These are phyloP conservation scores for Trichoderma atrobrunneum DNA, from an alignment of 2,329 filamentous ascomycete genomes.

Conservation along the genomic window DNA sequence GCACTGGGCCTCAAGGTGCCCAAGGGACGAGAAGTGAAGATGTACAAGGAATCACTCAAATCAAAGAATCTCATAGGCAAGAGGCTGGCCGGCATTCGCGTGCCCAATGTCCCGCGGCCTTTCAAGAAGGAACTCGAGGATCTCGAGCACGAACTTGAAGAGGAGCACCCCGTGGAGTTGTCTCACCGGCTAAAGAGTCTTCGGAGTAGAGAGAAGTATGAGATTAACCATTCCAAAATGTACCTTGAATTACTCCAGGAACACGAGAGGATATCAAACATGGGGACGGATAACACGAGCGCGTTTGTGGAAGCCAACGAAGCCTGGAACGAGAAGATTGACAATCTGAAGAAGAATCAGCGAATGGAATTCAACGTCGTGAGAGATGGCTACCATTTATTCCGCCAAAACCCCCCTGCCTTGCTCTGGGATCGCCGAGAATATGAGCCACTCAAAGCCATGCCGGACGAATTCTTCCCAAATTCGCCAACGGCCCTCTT, in stretches of 20 bases:
- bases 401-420: slow-evolving; percentile 47
- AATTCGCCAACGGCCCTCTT: slow-evolving; percentile 55
- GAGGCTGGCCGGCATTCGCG: slow-evolving; percentile 31
- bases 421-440: slow-evolving; percentile 68
- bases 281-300: slow-evolving; percentile 22
- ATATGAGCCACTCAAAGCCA: slow-evolving; percentile 65
- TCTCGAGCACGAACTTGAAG: slow-evolving; percentile 32
- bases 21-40: slow-evolving; percentile 39
- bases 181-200: slow-evolving; percentile 30
- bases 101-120: slow-evolving; percentile 37
- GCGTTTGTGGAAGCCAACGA: slow-evolving; percentile 32
- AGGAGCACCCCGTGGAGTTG: background rate
- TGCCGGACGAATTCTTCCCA: slow-evolving; percentile 65
- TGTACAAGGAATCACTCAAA: slow-evolving; percentile 25
- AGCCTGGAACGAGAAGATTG: slow-evolving; percentile 37
- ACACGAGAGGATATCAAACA: slow-evolving; percentile 28
- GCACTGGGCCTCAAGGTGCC: slow-evolving; percentile 43
- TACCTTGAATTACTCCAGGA: slow-evolving; percentile 36
- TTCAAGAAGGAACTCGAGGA: slow-evolving; percentile 43
- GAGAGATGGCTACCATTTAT: slow-evolving; percentile 54
- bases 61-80: slow-evolving; percentile 26
- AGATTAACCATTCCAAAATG: slow-evolving; percentile 22
- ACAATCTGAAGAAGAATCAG: slow-evolving; percentile 32
- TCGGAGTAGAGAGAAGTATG: slow-evolving; percentile 29
- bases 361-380: slow-evolving; percentile 38